Evolutionary conservation across 441 rosid genomes (phyloP).

Genomic region (Omphalea diandra): DNA sequence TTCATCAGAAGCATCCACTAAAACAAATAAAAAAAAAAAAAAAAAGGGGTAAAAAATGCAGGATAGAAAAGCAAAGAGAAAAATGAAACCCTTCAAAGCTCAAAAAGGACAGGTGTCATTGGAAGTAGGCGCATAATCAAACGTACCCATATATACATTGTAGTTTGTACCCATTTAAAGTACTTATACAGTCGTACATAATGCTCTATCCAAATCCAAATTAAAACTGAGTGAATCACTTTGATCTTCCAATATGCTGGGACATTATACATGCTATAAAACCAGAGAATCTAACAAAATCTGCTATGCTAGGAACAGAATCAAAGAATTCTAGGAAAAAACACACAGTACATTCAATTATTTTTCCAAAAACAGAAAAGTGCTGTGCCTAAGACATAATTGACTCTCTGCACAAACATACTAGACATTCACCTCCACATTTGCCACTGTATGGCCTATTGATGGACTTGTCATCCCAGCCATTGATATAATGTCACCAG

Average conservation of each 20-base stretch:
- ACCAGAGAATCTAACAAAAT: not conserved
- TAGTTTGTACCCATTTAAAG: not conserved
- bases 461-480: conserved; percentile 86
- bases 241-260: not conserved
- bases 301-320: not conserved
- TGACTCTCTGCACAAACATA: not conserved
- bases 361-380: not conserved
- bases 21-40: too few species aligned
- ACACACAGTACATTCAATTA: conserved; percentile 1
- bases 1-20: conserved; percentile 3
- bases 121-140: not conserved
- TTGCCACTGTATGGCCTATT: conserved; percentile 88
- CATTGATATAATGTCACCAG: conserved; percentile 92
- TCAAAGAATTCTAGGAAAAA: conserved; percentile 7
- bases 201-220: not conserved
- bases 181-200: not conserved
- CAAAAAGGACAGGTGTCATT: not conserved
- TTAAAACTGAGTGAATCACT: not conserved
- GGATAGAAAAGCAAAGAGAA: not conserved
- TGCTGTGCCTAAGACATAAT: not conserved
- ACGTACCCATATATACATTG: not conserved
- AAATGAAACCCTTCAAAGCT: not conserved
- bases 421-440: conserved; percentile 52
- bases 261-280: not conserved
- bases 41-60: too few species aligned